phyloP scores from a whole-genome alignment of 1,284 basidiomycete species.

The Phenoliferia sp. region DNA sequence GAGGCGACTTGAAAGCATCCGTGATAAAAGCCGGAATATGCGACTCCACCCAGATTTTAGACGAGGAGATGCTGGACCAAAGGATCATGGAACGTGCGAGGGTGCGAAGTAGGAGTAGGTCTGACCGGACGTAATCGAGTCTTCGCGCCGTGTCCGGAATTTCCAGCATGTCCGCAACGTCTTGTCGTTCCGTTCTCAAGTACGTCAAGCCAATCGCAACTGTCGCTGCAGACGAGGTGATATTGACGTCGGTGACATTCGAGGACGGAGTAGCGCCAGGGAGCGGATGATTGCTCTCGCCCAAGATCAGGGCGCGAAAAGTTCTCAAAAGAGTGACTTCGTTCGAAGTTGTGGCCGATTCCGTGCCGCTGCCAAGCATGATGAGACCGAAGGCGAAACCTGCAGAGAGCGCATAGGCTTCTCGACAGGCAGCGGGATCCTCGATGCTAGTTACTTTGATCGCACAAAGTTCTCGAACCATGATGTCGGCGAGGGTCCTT shows the following conservation, averaged over 20 bases:
- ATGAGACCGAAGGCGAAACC: conserved; percentile 91
- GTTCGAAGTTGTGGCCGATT: background rate
- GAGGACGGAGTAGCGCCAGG: conserved; percentile 28
- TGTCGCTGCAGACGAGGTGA: conserved; percentile 84
- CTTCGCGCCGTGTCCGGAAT: conserved; percentile 74
- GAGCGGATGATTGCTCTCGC: conserved; percentile 13
- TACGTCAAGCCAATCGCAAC: conserved; percentile 90
- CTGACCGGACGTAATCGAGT: conserved; percentile 80
- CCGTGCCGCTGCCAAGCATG: conserved; percentile 76
- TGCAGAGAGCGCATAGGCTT: conserved; percentile 85
- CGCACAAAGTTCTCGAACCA: conserved; percentile 75
- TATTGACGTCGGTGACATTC: conserved; percentile 67
- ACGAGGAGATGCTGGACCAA: conserved; percentile 74
- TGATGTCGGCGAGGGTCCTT: conserved; percentile 84
- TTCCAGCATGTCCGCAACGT: conserved; percentile 75
- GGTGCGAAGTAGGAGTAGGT: conserved; percentile 74
- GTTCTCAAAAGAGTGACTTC: conserved; percentile 29
- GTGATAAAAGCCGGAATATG: conserved; percentile 70
- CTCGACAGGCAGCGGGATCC: conserved; percentile 74
- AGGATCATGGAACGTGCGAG: conserved; percentile 76
- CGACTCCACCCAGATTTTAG: conserved; percentile 67
- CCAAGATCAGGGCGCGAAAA: conserved; percentile 30
- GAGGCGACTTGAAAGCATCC: conserved; percentile 41
- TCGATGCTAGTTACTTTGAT: conserved; percentile 72
- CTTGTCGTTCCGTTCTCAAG: conserved; percentile 72